These are phyloP conservation scores for Dichomitus squalens DNA, from an alignment of 1,284 basidiomycete genomes.

Conservation along the genomic window DNA sequence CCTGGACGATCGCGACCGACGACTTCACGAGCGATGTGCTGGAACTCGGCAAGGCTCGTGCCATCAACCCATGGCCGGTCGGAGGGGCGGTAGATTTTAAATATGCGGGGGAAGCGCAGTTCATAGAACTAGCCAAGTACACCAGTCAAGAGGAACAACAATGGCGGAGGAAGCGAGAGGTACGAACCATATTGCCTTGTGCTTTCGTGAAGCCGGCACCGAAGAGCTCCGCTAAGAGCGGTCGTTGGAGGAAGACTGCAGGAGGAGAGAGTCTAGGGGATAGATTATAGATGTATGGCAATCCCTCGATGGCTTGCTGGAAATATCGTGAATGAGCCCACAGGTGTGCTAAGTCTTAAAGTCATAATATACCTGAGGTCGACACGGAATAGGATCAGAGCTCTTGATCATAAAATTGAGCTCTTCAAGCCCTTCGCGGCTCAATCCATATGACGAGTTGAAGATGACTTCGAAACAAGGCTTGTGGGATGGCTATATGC, in stretches of 20 bases:
- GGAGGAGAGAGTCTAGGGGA: conserved; percentile 54
- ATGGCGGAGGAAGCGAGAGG: neutral
- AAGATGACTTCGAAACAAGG: conserved; percentile 77
- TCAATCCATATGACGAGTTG: conserved; percentile 72
- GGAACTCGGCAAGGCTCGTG: conserved; percentile 47
- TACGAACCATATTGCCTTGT: conserved; percentile 52
- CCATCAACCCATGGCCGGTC: conserved; percentile 70
- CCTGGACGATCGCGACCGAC: conserved; percentile 51
- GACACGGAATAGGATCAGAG: conserved; percentile 42
- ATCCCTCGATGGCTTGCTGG: conserved; percentile 15
- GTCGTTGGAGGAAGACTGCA: conserved; percentile 56
- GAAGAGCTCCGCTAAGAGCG: conserved; percentile 72
- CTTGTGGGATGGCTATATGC: conserved; percentile 36
- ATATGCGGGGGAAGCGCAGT: conserved; percentile 78
- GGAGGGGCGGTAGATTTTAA: conserved; percentile 59
- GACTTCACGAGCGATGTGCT: conserved; percentile 51
- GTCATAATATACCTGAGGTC: conserved; percentile 7
- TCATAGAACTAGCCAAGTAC: conserved; percentile 64
- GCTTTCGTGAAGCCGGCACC: conserved; percentile 83
- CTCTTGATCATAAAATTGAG: conserved; percentile 67
- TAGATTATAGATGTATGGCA: conserved; percentile 59
- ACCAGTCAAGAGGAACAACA: conserved; percentile 5
- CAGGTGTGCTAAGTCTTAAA: neutral
- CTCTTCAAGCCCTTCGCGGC: conserved; percentile 64
- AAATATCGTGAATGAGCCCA: neutral